Base-by-base conservation (phyloP, 1,284 basidiomycete species). In the Sparassis latifolia region DNA sequence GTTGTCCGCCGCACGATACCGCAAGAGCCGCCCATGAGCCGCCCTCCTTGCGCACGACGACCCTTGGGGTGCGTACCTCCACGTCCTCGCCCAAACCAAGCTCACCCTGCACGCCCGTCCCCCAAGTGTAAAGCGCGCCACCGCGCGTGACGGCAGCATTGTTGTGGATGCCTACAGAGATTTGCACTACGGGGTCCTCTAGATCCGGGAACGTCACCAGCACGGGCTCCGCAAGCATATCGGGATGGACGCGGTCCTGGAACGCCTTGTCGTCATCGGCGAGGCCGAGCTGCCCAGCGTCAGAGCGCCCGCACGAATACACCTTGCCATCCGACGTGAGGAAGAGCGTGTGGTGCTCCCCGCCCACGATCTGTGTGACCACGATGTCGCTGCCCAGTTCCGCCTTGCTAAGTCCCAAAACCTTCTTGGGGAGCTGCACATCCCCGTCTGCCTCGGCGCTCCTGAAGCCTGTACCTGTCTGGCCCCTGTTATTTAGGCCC, bases 291-390 rank as follows among this genome's bases (percentile, higher is more conserved):
- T 94, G 89, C 12, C 84, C 80, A 41, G 80, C 82, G 58, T 91
- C 88, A 43, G 79, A 81, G 40, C 89, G 80, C 6, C 92, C 93
- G 58, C 84, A 86, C 2, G 82, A 87, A 66, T 81, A 96, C 1
- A 97, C 89, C 56, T 84, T 79, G 50, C 94, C 94, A 45, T 82
- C 79, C 49, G 80, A 76, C 29, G 93, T 86, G 54, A 94, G 72
- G 75, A 97, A 97, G 29, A 95, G 66, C 0, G 90, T 86, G 66
- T 97, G 92, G 65, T 93, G 89, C 54, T 88, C 84, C 37, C 93
- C 94, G 12, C 82, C 88, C 27, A 65, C 73, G 52, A 90, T 85
- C 60, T 84, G 76, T n/a, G 88, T 73, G 46, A 94, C 84, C 5
- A 71, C 70, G 33, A 84, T 82, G 29, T 80, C 86, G 42, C 56